Base-by-base conservation (phyloP, 2,329 filamentous ascomycete genomes). In the Dothidotthia symphoricarpi region DNA sequence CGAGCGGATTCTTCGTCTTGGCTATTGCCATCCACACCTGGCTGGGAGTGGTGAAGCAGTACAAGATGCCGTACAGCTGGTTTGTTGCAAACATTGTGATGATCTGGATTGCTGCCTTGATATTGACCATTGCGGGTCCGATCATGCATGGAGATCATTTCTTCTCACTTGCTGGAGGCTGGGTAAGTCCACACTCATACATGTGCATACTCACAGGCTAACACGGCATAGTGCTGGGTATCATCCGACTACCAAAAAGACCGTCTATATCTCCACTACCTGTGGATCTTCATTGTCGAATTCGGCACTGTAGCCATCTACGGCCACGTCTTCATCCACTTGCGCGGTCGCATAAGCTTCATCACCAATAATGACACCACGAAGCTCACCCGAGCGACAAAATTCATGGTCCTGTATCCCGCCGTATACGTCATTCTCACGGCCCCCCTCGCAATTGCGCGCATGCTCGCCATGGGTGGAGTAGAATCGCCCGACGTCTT, bases 381-480 rank as follows among this genome's bases (percentile, higher is more conserved):
- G 16, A 66, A 62, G 33, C 55, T 68, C 12, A 59, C 57, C 6
- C 52, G 63, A 13, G 71, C 74, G 14, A 70, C 72, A 9, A 69
- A 77, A 3, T 81, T 85, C 52, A 78, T 78, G 75, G 63, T 85
- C 28, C 69, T 85, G 22, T 50, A 86, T 45, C 83, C 83, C 0
- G 58, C 81, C 45, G 81, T 83, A 42, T 86, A 86, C 59, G 72
- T 84, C 2, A 41, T 83, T 13, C 80, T 83, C 47, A 86, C 82
- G 0, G 71, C 82, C 0, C 83, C 83, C 0, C 70, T 87, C 1
- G 81, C 82, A 6, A 52, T 66, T 5, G 65, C 63, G 6, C 59
- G 65, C 24, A 68, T 68, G 65, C 55, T 61, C 11, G 51, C 60
- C 14, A 68, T 68, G 65, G 61, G 57, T 2, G 64, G 63, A 6